Base-by-base conservation (phyloP, 2,329 filamentous ascomycete genomes). In the Colletotrichum sidae region DNA sequence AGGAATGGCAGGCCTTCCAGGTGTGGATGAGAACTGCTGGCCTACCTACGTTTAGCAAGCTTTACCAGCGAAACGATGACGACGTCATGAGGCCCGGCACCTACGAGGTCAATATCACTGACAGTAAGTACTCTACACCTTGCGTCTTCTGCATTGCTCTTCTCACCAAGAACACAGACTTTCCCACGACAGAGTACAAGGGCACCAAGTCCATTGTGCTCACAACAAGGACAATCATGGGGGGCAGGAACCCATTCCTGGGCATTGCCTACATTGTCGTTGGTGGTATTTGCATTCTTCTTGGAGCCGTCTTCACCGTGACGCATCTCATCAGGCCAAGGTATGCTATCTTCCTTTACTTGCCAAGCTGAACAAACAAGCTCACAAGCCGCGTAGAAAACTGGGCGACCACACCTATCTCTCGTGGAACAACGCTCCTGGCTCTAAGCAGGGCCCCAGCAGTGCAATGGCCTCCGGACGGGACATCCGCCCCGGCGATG, bases 1-100 rank as follows among this genome's bases (percentile, higher is more conserved):
- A 90, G 68, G 80, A 88, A 0, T 90, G 93, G 80, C 92, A 97
- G 77, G 88, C 89, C 47, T 97, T 99, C 77, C 94, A 97, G 80
- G 94, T 98, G 25, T 99, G 96, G 96, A 99, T 99, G 96, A 90
- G 96, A 72, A 97, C 96, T 2, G 96, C 96, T 33, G 96, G 95
- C 63, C 81, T 98, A 72, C 96, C 96, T 1, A 91, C 91, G 6
- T 99, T 99, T 77, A 97, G 92, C 86, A 99, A 99, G 81, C 83
- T 99, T 51, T 93, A 93, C 50, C 87, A 91, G 77, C 87, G 94
- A 65, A 97, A 97, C 74, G 91, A 97, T 75, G 83, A 83, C 1
- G 80, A 84, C 2, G 76, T 81, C 0, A 91, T 99, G 91, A 72
- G 75, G 39, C 74, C 81, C 13, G 96, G 95, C 35, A 87, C 80